Base-by-base conservation (phyloP, 2,329 filamentous ascomycete genomes). In the Pseudogymnoascus verrucosus region DNA sequence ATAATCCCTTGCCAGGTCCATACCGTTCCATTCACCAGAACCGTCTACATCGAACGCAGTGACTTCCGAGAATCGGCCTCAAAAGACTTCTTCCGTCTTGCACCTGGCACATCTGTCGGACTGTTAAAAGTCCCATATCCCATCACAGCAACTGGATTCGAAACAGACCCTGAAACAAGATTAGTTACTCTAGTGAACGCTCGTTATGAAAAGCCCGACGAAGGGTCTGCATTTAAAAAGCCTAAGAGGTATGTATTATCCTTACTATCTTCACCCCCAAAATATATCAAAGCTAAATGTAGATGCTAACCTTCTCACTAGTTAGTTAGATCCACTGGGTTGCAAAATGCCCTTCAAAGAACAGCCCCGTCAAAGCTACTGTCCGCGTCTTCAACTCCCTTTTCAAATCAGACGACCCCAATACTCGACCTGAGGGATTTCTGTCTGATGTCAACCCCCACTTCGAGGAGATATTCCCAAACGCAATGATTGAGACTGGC, bases 251-350 rank as follows among this genome's bases (percentile, higher is more conserved):
- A 23, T 44, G 19, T 14, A 44, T 44, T 12, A 44, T 23, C 4
- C 16, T 23, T 5, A 14, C 4, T 42, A 5, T 5, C 2, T 11
- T 44, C 19, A 19, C 19, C 2, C 19, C 2, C 19, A 2, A 19
- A 19, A 19, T 23, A 23, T 44, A 3, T 23, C 19, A 23, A 44
- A n/a, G 12, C 12, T 2, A 19, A 37, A 90, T 66, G 89, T 89
- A 65, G 88, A 90, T 65, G 84, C 82, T n/a, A 86, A 88, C 72
- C 84, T 86, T 69, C 85, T 88, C 44, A 93, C 95, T 78, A 87
- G 91, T 1, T 90, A 85, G 73, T 1, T 90, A 85, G 73, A 96
- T 97, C 73, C 92, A 96, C 73, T 97, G 93, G 93, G 90, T 96
- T 6, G 85, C 87, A 5, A 84, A 86, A 39, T 87, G 85, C 1